Base-by-base conservation (phyloP, 306 rosid species). In the Casuarina cunninghamiana region DNA sequence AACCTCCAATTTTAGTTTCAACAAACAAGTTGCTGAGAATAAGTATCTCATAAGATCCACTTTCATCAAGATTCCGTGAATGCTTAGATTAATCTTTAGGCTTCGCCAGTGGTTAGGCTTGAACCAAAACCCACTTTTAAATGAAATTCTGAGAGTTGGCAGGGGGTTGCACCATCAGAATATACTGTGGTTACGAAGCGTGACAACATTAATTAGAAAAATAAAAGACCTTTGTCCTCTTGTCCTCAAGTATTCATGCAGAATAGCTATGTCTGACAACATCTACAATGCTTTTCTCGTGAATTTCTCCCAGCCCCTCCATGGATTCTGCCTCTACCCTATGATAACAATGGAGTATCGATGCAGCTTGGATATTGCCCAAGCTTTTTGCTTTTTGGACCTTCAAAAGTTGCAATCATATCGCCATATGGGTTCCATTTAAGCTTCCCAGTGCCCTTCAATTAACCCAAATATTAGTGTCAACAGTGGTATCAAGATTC, bases 261-360 rank as follows among this genome's bases (percentile, higher is more conserved):
- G 32, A 26, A 26, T 26, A 26, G 32, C 32, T 26, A 26, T 26
- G 32, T 26, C 32, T 1, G 32, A 26, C 32, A 26, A 26, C 32
- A 26, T 26, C 32, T 26, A 26, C 32, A 26, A 26, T 26, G 32
- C 32, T 26, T 61, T 76, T 84, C 66, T 84, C 78, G 6, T n/a
- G 55, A 72, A 69, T 53, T 80, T 70, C 72, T 77, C 81, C 66
- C 57, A 83, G 83, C 65, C 86, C 82, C 78, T 67, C 51, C 81
- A 72, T 49, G 58, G 71, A 83, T 79, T 84, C 77, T 41, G 21
- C 58, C 41, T 61, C 53, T 76, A 42, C 19, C n/a, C 32, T 63
- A 13, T 38, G 39, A 63, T 13, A 63, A 63, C 3, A 37, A 19
- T 37, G 5, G 19, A 15, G 46, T 15, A 6, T 63, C 10, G 2